Base-by-base conservation (phyloP, 176 grass and related monocot species). In the Oryza punctata region DNA sequence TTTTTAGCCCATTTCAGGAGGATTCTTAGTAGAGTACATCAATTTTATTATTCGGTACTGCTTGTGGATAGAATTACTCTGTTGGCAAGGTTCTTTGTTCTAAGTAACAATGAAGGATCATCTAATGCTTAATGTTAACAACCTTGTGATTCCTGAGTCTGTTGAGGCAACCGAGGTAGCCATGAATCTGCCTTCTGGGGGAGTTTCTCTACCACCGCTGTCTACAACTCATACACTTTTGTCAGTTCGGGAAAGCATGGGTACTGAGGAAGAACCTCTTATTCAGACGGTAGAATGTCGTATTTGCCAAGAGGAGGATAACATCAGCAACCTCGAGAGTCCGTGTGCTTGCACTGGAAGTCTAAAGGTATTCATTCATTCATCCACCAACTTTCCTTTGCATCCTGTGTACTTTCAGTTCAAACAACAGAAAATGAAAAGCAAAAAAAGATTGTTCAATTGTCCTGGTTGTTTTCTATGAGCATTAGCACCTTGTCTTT, bases 251-350 rank as follows among this genome's bases (percentile, higher is more conserved):
- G 71, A 90, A 70, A 74, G 71, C 21, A 79, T 85, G 80, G 70
- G 54, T 87, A 68, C 67, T 69, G 91, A 97, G 84, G 89, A 91
- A 78, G 87, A 91, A 75, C 89, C 91, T 69, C 94, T 97, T 81
- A 84, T 97, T 60, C 86, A 89, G 28, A 88, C 85, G 23, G 79
- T 69, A 19, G 94, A 97, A 72, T 97, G 94, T 78, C 94, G 94
- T 69, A 97, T 97, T 87, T 97, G 94, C 70, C 91, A 97, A 78
- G 94, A 97, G 43, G 91, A 97, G 76, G 94, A 94, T 78, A 86
- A 70, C 38, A 87, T 88, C 4, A 91, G 90, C 73, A 97, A 92
- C 73, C 87, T 97, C 7, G 94, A 94, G 71, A 92, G 74, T 11
- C 94, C 94, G 69, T 97, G 94, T 30, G 82, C 82, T 67, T 97